Conservation (phyloP, 371 early-diverging fungal species). For the Circinella minor region DNA sequence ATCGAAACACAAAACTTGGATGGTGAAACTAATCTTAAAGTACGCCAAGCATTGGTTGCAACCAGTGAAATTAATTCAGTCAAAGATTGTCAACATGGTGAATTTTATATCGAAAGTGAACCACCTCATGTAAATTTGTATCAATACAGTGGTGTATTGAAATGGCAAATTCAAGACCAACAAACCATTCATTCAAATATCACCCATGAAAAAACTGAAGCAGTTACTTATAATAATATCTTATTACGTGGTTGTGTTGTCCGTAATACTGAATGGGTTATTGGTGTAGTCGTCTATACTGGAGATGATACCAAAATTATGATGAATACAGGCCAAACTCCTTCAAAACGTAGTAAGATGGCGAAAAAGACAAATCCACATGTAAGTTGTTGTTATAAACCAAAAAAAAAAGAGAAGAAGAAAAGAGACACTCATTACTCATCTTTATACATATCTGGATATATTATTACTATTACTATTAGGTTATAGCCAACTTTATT, state of each 20-base stretch:
- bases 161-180: slow-evolving; percentile 49
- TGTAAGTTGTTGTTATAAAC: slow-evolving; percentile 42
- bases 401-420: too few relatives aligned
- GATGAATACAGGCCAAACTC: slow-evolving; percentile 88
- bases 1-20: slow-evolving; percentile 87
- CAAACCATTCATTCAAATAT: slow-evolving; percentile 29
- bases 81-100: slow-evolving; percentile 61
- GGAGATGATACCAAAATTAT: slow-evolving; percentile 93
- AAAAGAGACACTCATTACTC: neutral
- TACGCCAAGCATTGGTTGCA: slow-evolving; percentile 49
- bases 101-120: slow-evolving; percentile 78
- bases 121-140: slow-evolving; percentile 78
- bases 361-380: slow-evolving; percentile 94
- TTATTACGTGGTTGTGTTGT: slow-evolving; percentile 91
- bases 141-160: slow-evolving; percentile 72
- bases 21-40: slow-evolving; percentile 87
- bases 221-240: slow-evolving; percentile 81
- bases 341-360: slow-evolving; percentile 92
- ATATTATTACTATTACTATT: slow-evolving; percentile 7
- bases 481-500: slow-evolving; percentile 53
- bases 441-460: neutral
- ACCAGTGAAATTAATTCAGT: slow-evolving; percentile 40
- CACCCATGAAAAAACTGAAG: slow-evolving; percentile 60
- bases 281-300: slow-evolving; percentile 84
- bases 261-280: slow-evolving; percentile 87